Conservation (phyloP, 495 filamentous ascomycete species). For the Tricharina praecox region DNA sequence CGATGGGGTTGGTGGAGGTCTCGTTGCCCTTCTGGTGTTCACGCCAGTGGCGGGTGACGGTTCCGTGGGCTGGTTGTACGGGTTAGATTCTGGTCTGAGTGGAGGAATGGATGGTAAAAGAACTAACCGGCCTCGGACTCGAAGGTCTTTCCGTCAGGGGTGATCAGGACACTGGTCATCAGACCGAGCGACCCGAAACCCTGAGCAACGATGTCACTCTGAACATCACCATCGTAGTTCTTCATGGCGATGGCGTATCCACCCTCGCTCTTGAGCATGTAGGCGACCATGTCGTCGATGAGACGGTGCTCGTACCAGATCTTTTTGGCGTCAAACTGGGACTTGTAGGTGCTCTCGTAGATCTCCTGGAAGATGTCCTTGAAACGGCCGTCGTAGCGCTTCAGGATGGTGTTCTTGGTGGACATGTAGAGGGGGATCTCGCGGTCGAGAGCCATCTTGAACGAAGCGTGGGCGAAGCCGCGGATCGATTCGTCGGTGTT, state of each 20-base stretch:
- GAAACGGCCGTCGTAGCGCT: slow-evolving; percentile 95
- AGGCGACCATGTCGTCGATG: slow-evolving; percentile 99
- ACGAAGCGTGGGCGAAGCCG: slow-evolving; percentile 87
- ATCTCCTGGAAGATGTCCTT: slow-evolving; percentile 99
- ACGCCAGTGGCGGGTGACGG: slow-evolving; percentile 94
- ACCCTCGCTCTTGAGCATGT: slow-evolving; percentile 92
- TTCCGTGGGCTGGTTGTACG: slow-evolving; percentile 58
- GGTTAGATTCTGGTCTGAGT: neutral
- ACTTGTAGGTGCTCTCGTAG: slow-evolving; percentile 72
- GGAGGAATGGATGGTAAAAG: neutral
- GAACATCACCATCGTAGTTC: slow-evolving; percentile 99
- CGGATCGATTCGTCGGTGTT: slow-evolving; percentile 90
- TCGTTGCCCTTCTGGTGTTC: slow-evolving; percentile 94
- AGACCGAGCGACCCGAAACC: slow-evolving; percentile 95
- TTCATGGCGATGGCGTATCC: slow-evolving; percentile 96
- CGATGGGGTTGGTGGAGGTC: slow-evolving; percentile 97
- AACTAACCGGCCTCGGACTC: slow-evolving; percentile 60
- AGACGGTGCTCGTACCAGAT: slow-evolving; percentile 99
- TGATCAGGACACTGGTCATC: slow-evolving; percentile 95
- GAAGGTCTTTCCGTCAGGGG: slow-evolving; percentile 85
- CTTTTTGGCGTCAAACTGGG: slow-evolving; percentile 68
- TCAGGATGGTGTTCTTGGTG: slow-evolving; percentile 99
- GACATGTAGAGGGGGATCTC: slow-evolving; percentile 86
- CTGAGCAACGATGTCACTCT: slow-evolving; percentile 95
- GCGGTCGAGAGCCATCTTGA: slow-evolving; percentile 85